phyloP scores from a whole-genome alignment of 2,329 filamentous ascomycete species.

The Phaeophleospora eucalypticola region DNA sequence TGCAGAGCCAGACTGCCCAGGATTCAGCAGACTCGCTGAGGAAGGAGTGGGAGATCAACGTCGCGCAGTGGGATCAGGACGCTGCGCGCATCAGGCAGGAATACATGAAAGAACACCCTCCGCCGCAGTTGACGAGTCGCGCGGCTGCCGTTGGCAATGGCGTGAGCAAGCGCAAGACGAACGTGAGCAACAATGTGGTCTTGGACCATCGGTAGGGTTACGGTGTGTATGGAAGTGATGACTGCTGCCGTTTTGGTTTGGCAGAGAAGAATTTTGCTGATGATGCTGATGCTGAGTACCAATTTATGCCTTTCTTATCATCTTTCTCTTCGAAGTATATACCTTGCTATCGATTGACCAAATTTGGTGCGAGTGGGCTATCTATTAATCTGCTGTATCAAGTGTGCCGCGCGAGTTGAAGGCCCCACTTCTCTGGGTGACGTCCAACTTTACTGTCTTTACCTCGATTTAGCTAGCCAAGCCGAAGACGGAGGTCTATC shows the following conservation, averaged over 20 bases:
- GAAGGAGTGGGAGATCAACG: slow-evolving; percentile 57
- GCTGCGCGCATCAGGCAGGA: slow-evolving; percentile 49
- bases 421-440: no score
- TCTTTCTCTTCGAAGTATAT: background rate
- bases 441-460: no score
- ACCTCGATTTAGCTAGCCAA: no score
- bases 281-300: background rate
- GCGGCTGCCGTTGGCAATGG: slow-evolving; percentile 16
- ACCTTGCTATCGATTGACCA: no score
- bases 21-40: slow-evolving; percentile 57
- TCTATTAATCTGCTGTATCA: no score
- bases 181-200: slow-evolving; percentile 30
- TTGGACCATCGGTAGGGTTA: slow-evolving; percentile 21
- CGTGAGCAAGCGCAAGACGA: slow-evolving; percentile 30
- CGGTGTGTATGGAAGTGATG: background rate
- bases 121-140: slow-evolving; percentile 13
- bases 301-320: background rate
- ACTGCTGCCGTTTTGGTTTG: background rate
- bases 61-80: slow-evolving; percentile 67
- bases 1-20: slow-evolving; percentile 69
- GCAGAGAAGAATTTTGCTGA: background rate
- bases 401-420: no score
- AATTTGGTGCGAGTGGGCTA: no score
- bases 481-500: no score
- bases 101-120: slow-evolving; percentile 33